A percentile compares a stretch with the other conserved stretches of the same genome.
Evolutionary conservation across 73 alveolate genomes (phyloP).

Genomic region (Uronychia binucleata): DNA sequence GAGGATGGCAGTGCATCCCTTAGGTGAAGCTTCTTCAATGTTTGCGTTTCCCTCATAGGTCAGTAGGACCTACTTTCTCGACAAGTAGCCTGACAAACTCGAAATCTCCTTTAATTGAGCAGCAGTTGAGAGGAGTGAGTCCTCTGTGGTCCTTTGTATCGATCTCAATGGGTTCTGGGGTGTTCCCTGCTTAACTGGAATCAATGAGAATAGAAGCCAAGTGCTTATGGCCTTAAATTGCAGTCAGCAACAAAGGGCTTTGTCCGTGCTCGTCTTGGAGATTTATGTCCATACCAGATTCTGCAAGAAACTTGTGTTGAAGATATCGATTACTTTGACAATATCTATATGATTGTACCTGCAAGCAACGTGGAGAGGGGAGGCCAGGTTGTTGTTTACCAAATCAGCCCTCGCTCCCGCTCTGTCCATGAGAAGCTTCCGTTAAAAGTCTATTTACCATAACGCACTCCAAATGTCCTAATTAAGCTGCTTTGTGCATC

Average conservation of each 20-base stretch:
- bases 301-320: conserved; percentile 25
- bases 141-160: conserved; percentile 56
- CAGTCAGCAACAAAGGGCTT: conserved; percentile 40
- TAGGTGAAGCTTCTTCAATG: conserved; percentile 56
- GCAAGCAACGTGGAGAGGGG: conserved; percentile 64
- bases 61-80: too few species aligned
- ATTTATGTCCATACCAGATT: conserved; percentile 61
- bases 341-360: conserved; percentile 40
- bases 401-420: conserved; percentile 59
- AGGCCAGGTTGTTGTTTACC: conserved; percentile 32
- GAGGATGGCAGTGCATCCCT: conserved; percentile 62
- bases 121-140: conserved; percentile 61
- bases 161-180: conserved; percentile 54
- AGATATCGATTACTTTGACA: conserved; percentile 3
- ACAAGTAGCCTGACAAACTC: conserved; percentile 28
- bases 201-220: conserved; percentile 44
- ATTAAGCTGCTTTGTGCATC: conserved; percentile 59
- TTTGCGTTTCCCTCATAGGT: conserved; percentile 58
- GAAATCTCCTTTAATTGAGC: conserved; percentile 56
- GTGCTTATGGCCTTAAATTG: conserved; percentile 47
- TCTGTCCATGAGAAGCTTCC: conserved; percentile 14
- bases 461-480: conserved; percentile 52
- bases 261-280: conserved; percentile 70
- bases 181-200: conserved; percentile 54
- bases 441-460: conserved; percentile 10